These are phyloP conservation scores for Fragilaria crotonensis DNA, from an alignment of 108 stramenopile genomes.

Conservation along the genomic window DNA sequence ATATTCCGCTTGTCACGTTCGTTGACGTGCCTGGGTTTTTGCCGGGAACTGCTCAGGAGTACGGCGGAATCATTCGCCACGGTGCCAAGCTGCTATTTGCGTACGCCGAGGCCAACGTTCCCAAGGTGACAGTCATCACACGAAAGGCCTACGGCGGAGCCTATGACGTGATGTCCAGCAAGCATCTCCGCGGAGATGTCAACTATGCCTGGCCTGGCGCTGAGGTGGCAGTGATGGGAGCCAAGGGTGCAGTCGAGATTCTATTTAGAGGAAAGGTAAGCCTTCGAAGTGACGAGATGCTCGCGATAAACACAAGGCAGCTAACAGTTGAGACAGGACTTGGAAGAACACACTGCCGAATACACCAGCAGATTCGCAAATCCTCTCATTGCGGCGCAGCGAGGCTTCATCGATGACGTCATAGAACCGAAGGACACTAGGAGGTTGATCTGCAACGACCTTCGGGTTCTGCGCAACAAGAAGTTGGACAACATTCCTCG, in stretches of 20 bases:
- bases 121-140: slow-evolving; percentile 97
- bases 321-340: too few relatives aligned
- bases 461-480: slow-evolving; percentile 85
- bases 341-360: slow-evolving; percentile 88
- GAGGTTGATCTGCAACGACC: slow-evolving; percentile 86
- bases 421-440: slow-evolving; percentile 93
- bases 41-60: slow-evolving; percentile 91
- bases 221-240: slow-evolving; percentile 98
- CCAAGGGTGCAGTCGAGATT: slow-evolving; percentile 99
- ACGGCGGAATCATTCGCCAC: slow-evolving; percentile 93
- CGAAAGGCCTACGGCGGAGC: slow-evolving; percentile 99
- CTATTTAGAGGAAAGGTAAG: slow-evolving; percentile 92
- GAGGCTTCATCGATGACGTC: slow-evolving; percentile 94
- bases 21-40: slow-evolving; percentile 99
- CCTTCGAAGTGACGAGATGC: too few relatives aligned
- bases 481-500: slow-evolving; percentile 63
- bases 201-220: slow-evolving; percentile 99
- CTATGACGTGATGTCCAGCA: slow-evolving; percentile 99
- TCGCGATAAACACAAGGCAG: too few relatives aligned
- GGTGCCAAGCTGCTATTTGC: slow-evolving; percentile 99
- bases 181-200: slow-evolving; percentile 95
- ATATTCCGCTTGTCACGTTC: slow-evolving; percentile 97
- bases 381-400: slow-evolving; percentile 93
- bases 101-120: slow-evolving; percentile 96
- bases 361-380: slow-evolving; percentile 92